Conservation (phyloP, 73 alveolate genomes). For the Tetrahymena thermophila region DNA sequence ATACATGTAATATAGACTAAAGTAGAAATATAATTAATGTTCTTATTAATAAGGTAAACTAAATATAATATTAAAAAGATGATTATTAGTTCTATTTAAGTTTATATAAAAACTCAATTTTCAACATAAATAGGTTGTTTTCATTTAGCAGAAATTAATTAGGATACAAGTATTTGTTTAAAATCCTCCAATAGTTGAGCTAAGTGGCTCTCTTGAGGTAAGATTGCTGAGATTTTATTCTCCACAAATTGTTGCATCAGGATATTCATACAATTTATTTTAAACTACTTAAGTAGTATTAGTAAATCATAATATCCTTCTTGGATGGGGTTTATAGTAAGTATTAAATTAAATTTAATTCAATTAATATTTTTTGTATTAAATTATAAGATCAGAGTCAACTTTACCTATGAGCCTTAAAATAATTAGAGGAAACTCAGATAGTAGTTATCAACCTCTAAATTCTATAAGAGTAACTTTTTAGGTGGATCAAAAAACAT, state of each 20-base stretch:
- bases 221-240: neutral
- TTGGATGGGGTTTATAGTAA: neutral
- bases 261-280: neutral
- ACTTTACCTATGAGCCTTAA: neutral
- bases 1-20: neutral
- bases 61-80: neutral
- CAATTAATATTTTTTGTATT: neutral
- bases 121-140: neutral
- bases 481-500: neutral
- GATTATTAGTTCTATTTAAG: neutral
- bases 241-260: neutral
- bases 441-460: neutral
- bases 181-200: neutral
- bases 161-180: neutral
- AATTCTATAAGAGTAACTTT: neutral
- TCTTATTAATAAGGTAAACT: neutral
- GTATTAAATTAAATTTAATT: neutral
- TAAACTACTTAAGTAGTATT: neutral
- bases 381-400: neutral
- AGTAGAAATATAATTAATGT: neutral
- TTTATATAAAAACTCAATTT: neutral
- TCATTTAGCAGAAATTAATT: neutral
- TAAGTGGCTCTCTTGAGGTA: neutral
- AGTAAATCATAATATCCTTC: neutral
- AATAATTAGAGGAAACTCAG: neutral